Evolutionary conservation across 2,329 filamentous ascomycete genomes (phyloP).

Genomic region (Diaporthe ilicicola): DNA sequence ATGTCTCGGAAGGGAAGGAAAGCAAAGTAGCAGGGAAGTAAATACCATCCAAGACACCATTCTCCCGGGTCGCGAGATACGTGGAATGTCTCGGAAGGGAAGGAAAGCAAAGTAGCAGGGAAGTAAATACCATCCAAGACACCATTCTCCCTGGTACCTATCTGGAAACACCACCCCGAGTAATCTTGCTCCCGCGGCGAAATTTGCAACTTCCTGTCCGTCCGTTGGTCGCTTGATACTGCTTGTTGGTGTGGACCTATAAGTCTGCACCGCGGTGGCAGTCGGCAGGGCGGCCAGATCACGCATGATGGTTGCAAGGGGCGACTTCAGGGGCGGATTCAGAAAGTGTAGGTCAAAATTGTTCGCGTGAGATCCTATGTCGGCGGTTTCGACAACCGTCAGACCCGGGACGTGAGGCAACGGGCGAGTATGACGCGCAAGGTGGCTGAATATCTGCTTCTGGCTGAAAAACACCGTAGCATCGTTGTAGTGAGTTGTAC

Average conservation of each 20-base stretch:
- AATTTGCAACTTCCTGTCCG: constrained; percentile 35
- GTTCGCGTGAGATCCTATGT: constrained; percentile 52
- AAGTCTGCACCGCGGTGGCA: constrained; percentile 54
- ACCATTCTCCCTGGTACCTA: constrained; percentile 64
- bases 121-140: constrained; percentile 55
- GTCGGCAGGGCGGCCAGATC: constrained; percentile 54
- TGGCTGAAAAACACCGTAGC: constrained; percentile 65
- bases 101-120: too few relatives aligned
- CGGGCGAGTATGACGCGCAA: constrained; percentile 62
- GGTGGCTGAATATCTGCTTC: constrained; percentile 60
- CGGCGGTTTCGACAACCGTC: constrained; percentile 54
- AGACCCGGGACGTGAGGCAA: constrained; percentile 59
- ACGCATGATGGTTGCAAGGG: constrained; percentile 49
- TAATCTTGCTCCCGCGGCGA: constrained; percentile 54
- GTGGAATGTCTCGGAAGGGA: not conserved
- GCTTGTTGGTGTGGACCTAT: constrained; percentile 13
- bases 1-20: not conserved
- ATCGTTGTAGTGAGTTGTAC: constrained; percentile 62
- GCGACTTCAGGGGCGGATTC: constrained; percentile 49
- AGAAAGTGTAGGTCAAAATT: constrained; percentile 64
- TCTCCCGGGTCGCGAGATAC: constrained; percentile 61
- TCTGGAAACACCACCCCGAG: constrained; percentile 60
- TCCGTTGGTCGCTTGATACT: constrained; percentile 8
- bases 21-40: too few relatives aligned
- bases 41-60: constrained; percentile 61